A percentile compares a stretch with the other conserved stretches of the same genome.
Conservation (phyloP, 2,329 filamentous ascomycete species). For the Teratosphaeria gauchensis region DNA sequence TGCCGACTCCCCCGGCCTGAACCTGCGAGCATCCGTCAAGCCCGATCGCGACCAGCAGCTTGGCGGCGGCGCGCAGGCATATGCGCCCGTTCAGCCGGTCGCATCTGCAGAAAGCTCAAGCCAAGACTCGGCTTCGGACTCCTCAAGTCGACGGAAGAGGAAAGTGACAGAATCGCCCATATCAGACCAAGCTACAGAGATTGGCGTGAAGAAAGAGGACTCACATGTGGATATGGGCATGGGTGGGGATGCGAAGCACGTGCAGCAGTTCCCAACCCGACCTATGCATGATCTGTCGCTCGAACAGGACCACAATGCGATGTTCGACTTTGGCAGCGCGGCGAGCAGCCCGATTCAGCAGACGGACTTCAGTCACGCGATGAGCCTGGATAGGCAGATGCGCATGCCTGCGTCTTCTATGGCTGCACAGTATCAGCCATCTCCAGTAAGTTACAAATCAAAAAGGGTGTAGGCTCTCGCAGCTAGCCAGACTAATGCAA, state of each 20-base stretch:
- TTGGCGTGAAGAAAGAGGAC: slow-evolving; percentile 20
- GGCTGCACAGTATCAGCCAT: slow-evolving; percentile 17
- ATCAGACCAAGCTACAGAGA: slow-evolving; percentile 18
- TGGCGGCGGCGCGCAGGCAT: slow-evolving; percentile 7
- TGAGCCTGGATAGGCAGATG: slow-evolving; percentile 20
- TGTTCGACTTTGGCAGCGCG: slow-evolving; percentile 51
- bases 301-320: slow-evolving; percentile 35
- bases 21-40: slow-evolving; percentile 22
- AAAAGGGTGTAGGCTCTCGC: background rate
- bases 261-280: slow-evolving; percentile 19
- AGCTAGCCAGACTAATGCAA: background rate
- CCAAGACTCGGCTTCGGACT: slow-evolving; percentile 34
- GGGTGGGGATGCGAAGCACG: slow-evolving; percentile 15
- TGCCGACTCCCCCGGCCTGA: slow-evolving; percentile 16
- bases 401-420: slow-evolving; percentile 11
- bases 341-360: slow-evolving; percentile 43
- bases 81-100: slow-evolving; percentile 5
- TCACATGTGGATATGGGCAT: slow-evolving; percentile 15
- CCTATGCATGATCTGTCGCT: slow-evolving; percentile 26
- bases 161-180: slow-evolving; percentile 31
- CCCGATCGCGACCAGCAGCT: slow-evolving; percentile 12
- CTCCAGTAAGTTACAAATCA: slow-evolving; percentile 12
- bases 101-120: slow-evolving; percentile 31
- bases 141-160: slow-evolving; percentile 30
- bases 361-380: slow-evolving; percentile 19